These are phyloP conservation scores for Juglanconis juglandina DNA, from an alignment of 2,329 filamentous ascomycete species.

Conservation along the genomic window DNA sequence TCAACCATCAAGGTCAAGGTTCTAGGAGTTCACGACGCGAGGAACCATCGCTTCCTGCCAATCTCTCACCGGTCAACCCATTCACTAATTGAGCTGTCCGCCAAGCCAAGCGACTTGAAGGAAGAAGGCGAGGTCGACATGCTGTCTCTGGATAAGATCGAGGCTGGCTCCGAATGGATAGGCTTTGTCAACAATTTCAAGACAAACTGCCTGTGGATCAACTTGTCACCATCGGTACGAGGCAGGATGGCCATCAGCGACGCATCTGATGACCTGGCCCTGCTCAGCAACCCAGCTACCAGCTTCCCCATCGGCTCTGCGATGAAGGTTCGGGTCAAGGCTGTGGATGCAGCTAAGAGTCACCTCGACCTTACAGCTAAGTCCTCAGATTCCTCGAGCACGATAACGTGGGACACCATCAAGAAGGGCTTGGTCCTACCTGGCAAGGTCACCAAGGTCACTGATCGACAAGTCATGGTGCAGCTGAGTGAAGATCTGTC, in stretches of 20 bases:
- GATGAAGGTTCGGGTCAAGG: conserved; percentile 73
- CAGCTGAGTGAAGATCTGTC: conserved; percentile 79
- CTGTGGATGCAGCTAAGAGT: conserved; percentile 68
- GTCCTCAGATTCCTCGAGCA: conserved; percentile 53
- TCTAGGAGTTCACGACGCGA: conserved; percentile 83
- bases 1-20: conserved; percentile 72
- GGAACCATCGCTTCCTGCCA: conserved; percentile 86
- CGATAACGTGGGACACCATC: conserved; percentile 66
- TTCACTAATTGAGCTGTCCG: conserved; percentile 81
- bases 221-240: conserved; percentile 80
- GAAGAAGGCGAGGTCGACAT: conserved; percentile 37
- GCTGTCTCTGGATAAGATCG: conserved; percentile 69
- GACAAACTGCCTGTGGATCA: conserved; percentile 82
- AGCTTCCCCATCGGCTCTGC: conserved; percentile 92
- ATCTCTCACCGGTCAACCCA: conserved; percentile 82
- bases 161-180: conserved; percentile 67
- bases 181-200: conserved; percentile 90
- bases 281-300: conserved; percentile 68
- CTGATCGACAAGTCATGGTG: conserved; percentile 78
- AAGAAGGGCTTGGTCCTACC: conserved; percentile 78
- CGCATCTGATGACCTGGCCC: conserved; percentile 79
- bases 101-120: conserved; percentile 67
- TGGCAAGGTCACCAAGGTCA: conserved; percentile 79
- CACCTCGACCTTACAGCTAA: conserved; percentile 81
- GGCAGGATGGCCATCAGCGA: conserved; percentile 81